Evolutionary conservation across 345 rosid genomes (phyloP).

Genomic region (Moringa oleifera): DNA sequence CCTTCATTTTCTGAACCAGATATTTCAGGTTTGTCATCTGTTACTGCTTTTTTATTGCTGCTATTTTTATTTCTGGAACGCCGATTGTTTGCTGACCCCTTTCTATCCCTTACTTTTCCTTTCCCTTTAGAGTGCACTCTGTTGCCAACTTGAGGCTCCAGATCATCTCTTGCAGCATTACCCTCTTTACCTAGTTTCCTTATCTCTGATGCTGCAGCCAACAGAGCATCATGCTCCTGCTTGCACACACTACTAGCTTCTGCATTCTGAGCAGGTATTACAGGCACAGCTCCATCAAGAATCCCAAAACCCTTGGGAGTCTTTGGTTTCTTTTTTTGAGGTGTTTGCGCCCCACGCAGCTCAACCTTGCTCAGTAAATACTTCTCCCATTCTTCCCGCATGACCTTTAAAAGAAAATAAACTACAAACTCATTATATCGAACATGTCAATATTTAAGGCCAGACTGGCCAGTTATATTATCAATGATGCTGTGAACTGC

Average conservation of each 20-base stretch:
- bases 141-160: conserved; percentile 30
- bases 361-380: conserved; percentile 84
- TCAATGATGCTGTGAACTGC: not conserved
- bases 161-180: conserved; percentile 27
- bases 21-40: conserved; percentile 29
- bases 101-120: conserved; percentile 34
- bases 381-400: conserved; percentile 92
- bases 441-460: too few relatives aligned
- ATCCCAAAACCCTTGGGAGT: conserved; percentile 88
- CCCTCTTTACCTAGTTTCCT: conserved; percentile 42
- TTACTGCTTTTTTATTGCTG: conserved; percentile 18
- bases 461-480: too few relatives aligned
- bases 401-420: conserved; percentile 45
- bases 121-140: conserved; percentile 36
- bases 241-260: conserved; percentile 71
- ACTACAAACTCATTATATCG: too few relatives aligned
- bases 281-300: conserved; percentile 84
- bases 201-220: conserved; percentile 74
- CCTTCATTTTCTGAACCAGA: conserved; percentile 34
- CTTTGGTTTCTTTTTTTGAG: conserved; percentile 71
- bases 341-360: conserved; percentile 54
- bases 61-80: conserved; percentile 25
- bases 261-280: conserved; percentile 46
- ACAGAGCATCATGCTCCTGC: conserved; percentile 68
- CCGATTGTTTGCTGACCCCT: conserved; percentile 25